phyloP scores from a whole-genome alignment of 805 yeast genomes.

The Clavispora fructus region DNA sequence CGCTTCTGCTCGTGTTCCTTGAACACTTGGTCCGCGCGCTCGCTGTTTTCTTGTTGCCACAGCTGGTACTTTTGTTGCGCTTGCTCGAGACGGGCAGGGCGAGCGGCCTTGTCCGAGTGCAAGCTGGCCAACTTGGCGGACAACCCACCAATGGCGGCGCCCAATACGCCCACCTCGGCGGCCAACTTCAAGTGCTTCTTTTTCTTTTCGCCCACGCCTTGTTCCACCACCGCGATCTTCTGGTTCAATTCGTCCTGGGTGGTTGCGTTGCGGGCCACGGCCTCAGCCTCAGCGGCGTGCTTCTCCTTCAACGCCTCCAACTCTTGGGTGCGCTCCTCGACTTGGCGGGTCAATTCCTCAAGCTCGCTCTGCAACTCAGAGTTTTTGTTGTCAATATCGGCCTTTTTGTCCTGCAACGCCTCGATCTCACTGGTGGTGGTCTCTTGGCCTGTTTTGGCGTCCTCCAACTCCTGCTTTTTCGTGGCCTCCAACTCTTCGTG shows the following conservation, averaged over 20 bases:
- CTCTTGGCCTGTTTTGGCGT: conserved; percentile 36
- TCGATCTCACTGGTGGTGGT: conserved; percentile 42
- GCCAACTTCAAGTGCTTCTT: conserved; percentile 30
- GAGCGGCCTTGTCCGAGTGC: conserved; percentile 32
- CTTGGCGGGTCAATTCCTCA: conserved; percentile 40
- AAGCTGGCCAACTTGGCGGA: conserved; percentile 37
- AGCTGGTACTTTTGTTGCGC: conserved; percentile 36
- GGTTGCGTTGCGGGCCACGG: conserved; percentile 21
- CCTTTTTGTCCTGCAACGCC: conserved; percentile 38
- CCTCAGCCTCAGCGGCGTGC: conserved; percentile 25
- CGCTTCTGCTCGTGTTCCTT: conserved; percentile 16
- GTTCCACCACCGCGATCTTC: conserved; percentile 31
- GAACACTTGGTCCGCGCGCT: conserved; percentile 31
- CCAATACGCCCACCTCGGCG: conserved; percentile 41
- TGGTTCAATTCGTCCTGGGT: conserved; percentile 40
- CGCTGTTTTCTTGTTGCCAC: conserved; percentile 45
- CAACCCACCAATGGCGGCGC: conserved; percentile 40
- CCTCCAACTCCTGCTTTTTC: conserved; percentile 39
- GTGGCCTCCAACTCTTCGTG: conserved; percentile 43
- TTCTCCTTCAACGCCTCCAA: conserved; percentile 29
- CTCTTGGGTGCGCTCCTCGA: conserved; percentile 33
- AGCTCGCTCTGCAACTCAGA: conserved; percentile 32
- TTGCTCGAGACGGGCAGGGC: conserved; percentile 30
- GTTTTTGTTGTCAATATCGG: conserved; percentile 34
- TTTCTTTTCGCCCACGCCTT: conserved; percentile 33